Evolutionary conservation across 306 rosid species (phyloP).

Genomic region (Begonia loranthoides): DNA sequence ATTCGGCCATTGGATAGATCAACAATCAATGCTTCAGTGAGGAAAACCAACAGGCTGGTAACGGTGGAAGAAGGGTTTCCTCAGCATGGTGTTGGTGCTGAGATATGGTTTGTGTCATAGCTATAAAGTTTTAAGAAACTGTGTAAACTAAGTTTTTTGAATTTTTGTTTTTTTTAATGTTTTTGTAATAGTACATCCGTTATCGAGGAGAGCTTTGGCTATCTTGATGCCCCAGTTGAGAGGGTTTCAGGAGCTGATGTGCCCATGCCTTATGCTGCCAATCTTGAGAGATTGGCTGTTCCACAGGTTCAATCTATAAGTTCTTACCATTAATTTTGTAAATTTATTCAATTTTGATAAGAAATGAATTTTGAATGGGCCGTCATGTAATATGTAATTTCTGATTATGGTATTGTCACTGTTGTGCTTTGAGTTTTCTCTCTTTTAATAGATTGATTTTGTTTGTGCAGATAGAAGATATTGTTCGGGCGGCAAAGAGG

Average conservation of each 20-base stretch:
- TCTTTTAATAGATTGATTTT: slow-evolving; percentile 6
- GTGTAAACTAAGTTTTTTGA: background rate
- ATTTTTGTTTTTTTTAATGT: slow-evolving; percentile 10
- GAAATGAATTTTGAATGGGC: background rate
- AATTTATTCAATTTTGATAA: background rate
- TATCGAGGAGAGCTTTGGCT: slow-evolving; percentile 88
- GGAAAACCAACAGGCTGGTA: slow-evolving; percentile 86
- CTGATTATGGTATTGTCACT: background rate
- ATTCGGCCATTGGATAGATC: slow-evolving; percentile 92
- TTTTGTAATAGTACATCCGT: slow-evolving; percentile 61
- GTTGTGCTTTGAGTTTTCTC: slow-evolving; percentile 7
- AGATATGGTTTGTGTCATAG: slow-evolving; percentile 63
- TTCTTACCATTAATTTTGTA: background rate
- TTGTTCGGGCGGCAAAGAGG: slow-evolving; percentile 94
- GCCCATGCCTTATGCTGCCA: slow-evolving; percentile 99
- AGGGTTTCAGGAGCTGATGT: slow-evolving; percentile 93
- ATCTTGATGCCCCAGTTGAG: slow-evolving; percentile 97
- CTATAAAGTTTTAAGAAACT: slow-evolving; percentile 9
- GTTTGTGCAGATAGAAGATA: slow-evolving; percentile 66
- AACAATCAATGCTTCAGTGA: slow-evolving; percentile 80
- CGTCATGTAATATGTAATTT: background rate
- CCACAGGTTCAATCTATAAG: slow-evolving; percentile 58
- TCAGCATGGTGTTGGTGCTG: slow-evolving; percentile 99
- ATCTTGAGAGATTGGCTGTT: slow-evolving; percentile 91
- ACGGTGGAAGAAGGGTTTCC: slow-evolving; percentile 99